Percentiles rank a stretch among this genome's conserved stretches.
Conservation (phyloP, 352 stramenopile species). For the Bremia lactucae region DNA sequence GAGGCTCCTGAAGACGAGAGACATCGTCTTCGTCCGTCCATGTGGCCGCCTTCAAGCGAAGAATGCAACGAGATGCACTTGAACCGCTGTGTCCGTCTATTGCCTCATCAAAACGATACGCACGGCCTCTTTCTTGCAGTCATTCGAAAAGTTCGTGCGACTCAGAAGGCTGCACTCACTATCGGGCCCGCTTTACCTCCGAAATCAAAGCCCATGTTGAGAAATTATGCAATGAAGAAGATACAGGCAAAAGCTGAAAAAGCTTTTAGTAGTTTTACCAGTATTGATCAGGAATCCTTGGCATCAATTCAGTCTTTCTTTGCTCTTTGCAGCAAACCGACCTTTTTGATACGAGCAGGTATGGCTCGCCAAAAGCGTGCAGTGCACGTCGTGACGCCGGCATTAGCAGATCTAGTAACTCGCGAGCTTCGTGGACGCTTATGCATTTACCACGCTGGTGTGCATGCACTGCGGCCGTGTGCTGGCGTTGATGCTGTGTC, state of each 20-base stretch:
- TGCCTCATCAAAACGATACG: constrained; percentile 97
- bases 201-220: constrained; percentile 13
- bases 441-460: constrained; percentile 53
- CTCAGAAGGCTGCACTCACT: constrained; percentile 10
- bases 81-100: constrained; percentile 87
- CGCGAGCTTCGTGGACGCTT: constrained; percentile 30
- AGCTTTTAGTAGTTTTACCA: constrained; percentile 45
- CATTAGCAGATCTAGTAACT: constrained; percentile 37
- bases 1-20: constrained; percentile 36
- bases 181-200: constrained; percentile 23
- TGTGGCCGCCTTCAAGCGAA: constrained; percentile 69
- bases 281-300: constrained; percentile 31
- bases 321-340: constrained; percentile 21
- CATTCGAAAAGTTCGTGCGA: constrained; percentile 69
- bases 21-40: constrained; percentile 52
- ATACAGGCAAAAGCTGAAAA: constrained; percentile 51
- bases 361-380: constrained; percentile 54
- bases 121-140: constrained; percentile 97
- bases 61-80: constrained; percentile 59
- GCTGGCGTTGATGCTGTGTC: constrained; percentile 13
- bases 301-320: constrained; percentile 33
- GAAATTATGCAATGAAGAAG: constrained; percentile 19
- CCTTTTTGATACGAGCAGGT: constrained; percentile 50
- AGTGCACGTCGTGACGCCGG: constrained; percentile 53
- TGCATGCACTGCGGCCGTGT: constrained; percentile 30